phyloP scores from a whole-genome alignment of 2,329 filamentous ascomycete species.

The Claviceps pusilla region DNA sequence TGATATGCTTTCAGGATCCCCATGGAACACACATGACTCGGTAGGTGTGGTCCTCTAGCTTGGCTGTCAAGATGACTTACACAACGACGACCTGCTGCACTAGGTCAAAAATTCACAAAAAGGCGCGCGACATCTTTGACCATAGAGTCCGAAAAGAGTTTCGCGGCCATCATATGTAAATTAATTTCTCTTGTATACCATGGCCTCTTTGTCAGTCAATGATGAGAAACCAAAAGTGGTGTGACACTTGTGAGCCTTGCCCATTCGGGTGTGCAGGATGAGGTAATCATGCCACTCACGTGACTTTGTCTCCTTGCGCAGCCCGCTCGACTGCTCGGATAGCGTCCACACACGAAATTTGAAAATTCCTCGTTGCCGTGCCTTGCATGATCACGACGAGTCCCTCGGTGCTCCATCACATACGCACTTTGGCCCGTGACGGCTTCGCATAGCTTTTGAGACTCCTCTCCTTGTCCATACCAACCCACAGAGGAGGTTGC shows the following conservation, averaged over 20 bases:
- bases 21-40: too few species aligned
- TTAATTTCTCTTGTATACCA: too few species aligned
- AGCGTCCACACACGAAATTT: slow-evolving; percentile 32
- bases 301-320: slow-evolving; percentile 16
- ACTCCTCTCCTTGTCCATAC: slow-evolving; percentile 23
- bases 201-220: not conserved
- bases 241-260: too few species aligned
- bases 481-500: slow-evolving; percentile 33
- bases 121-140: too few species aligned
- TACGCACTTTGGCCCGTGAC: slow-evolving; percentile 24
- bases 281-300: slow-evolving; percentile 18
- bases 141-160: too few species aligned
- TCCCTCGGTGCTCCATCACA: slow-evolving; percentile 21
- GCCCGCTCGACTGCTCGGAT: slow-evolving; percentile 27
- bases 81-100: too few species aligned
- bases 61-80: too few species aligned
- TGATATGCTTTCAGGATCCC: too few species aligned
- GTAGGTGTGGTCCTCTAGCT: too few species aligned
- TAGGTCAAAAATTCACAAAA: too few species aligned
- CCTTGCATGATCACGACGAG: slow-evolving; percentile 24
- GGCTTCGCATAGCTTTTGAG: slow-evolving; percentile 22
- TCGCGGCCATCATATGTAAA: too few species aligned
- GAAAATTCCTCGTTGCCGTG: slow-evolving; percentile 25
- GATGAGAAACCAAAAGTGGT: not conserved
- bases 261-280: slow-evolving; percentile 7